These are phyloP conservation scores for Candida endomychidarum DNA, from an alignment of 805 yeast genomes.

Conservation along the genomic window DNA sequence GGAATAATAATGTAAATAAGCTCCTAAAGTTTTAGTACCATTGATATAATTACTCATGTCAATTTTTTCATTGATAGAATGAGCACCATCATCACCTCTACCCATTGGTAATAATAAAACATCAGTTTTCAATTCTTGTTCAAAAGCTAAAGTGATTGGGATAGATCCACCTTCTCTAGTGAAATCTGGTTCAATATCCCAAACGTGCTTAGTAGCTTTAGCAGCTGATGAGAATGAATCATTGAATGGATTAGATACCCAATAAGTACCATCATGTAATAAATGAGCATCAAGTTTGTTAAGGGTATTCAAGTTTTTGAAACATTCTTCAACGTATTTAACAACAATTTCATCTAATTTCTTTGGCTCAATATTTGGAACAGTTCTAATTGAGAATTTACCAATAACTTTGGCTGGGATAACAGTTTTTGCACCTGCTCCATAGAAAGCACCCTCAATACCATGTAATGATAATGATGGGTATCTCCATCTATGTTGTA, in stretches of 20 bases:
- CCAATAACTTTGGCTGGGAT: constrained; percentile 94
- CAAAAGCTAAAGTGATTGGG: constrained; percentile 94
- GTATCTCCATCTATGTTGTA: constrained; percentile 98
- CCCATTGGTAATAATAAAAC: constrained; percentile 96
- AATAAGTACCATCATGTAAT: constrained; percentile 93
- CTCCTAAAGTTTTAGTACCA: constrained; percentile 91
- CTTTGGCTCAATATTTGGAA: constrained; percentile 83
- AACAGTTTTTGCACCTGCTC: constrained; percentile 96
- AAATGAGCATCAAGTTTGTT: constrained; percentile 72
- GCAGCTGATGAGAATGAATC: constrained; percentile 92
- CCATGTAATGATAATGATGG: constrained; percentile 97
- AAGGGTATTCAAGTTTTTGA: constrained; percentile 70
- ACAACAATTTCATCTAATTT: constrained; percentile 78
- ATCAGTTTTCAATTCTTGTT: constrained; percentile 77
- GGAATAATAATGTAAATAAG: constrained; percentile 81
- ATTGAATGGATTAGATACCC: constrained; percentile 94
- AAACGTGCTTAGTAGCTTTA: constrained; percentile 90
- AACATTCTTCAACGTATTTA: constrained; percentile 65
- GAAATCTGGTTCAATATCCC: constrained; percentile 93
- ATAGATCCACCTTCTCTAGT: constrained; percentile 99
- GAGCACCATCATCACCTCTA: constrained; percentile 99
- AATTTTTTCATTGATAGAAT: constrained; percentile 93
- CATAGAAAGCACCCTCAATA: constrained; percentile 94
- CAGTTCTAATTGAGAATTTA: constrained; percentile 95
- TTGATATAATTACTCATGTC: constrained; percentile 85